These are phyloP conservation scores for Xylaria curta DNA, from an alignment of 495 filamentous ascomycete species.

Conservation along the genomic window DNA sequence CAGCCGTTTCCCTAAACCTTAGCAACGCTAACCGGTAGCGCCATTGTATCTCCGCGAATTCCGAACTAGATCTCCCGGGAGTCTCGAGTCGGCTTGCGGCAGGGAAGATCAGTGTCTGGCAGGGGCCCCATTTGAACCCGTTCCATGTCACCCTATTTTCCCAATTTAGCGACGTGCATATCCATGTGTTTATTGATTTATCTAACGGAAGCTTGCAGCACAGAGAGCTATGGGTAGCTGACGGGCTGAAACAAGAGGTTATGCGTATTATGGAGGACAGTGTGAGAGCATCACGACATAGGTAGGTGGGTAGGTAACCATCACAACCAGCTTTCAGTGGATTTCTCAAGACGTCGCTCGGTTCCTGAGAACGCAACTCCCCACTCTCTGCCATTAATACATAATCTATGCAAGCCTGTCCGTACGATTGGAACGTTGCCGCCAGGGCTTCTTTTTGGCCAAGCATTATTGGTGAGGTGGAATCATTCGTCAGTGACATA, in stretches of 20 bases:
- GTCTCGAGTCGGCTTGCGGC: conserved; percentile 2
- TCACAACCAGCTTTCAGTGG: neutral
- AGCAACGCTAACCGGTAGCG: neutral
- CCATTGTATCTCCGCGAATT: neutral
- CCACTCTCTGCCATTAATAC: neutral
- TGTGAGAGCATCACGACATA: neutral
- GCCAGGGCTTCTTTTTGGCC: neutral
- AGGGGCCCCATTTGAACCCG: conserved; percentile 5
- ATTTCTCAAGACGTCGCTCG: neutral
- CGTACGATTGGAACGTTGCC: conserved; percentile 12
- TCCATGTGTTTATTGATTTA: conserved; percentile 1
- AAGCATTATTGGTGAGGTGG: conserved; percentile 13
- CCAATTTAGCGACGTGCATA: conserved; percentile 27
- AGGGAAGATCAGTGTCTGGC: conserved; percentile 19
- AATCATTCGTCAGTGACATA: conserved; percentile 9
- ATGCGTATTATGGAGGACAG: neutral
- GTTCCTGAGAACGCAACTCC: conserved; percentile 23
- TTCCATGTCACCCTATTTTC: conserved; percentile 18
- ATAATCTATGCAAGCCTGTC: conserved; percentile 16
- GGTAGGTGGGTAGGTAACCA: neutral
- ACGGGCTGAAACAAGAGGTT: conserved; percentile 5
- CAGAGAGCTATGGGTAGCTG: conserved; percentile 6
- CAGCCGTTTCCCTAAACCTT: neutral
- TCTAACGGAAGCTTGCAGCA: conserved; percentile 10
- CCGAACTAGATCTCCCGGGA: neutral